A percentile compares a stretch with the other conserved stretches of the same genome.
Conservation (phyloP, 768 basidiomycete species). For the Punctularia strigosozonata region DNA sequence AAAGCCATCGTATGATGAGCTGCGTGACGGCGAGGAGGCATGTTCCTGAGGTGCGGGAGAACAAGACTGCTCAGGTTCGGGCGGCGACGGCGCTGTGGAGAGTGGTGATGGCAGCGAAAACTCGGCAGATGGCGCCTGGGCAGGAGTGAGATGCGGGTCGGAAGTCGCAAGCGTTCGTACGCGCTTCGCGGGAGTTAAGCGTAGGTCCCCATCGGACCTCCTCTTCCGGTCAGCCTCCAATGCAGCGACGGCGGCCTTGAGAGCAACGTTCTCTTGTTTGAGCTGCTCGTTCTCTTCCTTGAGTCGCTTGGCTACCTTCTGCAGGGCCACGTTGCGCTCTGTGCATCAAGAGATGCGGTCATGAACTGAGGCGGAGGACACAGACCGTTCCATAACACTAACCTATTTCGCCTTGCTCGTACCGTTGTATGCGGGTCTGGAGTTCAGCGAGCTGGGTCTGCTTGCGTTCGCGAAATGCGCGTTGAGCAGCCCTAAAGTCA, state of each 20-base stretch:
- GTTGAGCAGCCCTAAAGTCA: conserved; percentile 64
- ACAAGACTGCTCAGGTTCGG: too few species aligned
- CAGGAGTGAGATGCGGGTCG: too few species aligned
- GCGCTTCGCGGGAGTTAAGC: too few species aligned
- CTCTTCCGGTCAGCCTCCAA: conserved; percentile 13
- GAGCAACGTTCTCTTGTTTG: conserved; percentile 49
- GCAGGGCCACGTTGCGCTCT: conserved; percentile 78
- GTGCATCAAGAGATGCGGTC: too few species aligned
- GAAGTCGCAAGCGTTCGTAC: too few species aligned
- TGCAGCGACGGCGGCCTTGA: conserved; percentile 31
- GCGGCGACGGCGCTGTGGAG: conserved; percentile 17
- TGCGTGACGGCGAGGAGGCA: too few species aligned
- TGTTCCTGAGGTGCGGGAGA: too few species aligned
- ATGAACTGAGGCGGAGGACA: too few species aligned
- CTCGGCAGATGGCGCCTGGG: conserved; percentile 31
- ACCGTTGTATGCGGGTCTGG: conserved; percentile 73
- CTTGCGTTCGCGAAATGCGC: conserved; percentile 83
- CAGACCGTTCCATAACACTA: too few species aligned
- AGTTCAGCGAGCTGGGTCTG: conserved; percentile 81
- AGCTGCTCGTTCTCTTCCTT: conserved; percentile 81
- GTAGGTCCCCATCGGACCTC: neutral
- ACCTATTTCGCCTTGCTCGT: conserved; percentile 87
- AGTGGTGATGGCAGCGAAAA: too few species aligned
- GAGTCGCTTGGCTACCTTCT: conserved; percentile 69
- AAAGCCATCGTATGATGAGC: too few species aligned